Conservation (phyloP, 148 eudicot species). For the Rhododendron molle region DNA sequence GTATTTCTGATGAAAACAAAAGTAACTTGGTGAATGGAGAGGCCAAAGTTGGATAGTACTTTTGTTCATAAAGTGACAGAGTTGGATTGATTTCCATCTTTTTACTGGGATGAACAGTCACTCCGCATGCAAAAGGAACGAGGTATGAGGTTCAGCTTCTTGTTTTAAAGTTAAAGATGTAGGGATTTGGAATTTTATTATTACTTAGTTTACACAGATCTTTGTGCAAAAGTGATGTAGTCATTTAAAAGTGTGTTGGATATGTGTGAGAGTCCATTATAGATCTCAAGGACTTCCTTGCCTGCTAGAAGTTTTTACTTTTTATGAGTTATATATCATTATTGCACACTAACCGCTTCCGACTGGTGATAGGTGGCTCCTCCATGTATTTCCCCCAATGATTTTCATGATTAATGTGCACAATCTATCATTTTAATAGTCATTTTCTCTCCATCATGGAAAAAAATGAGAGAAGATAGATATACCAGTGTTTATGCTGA, state of each 20-base stretch:
- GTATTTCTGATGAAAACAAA: conserved; percentile 31
- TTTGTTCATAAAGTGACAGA: background rate
- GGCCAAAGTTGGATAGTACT: conserved; percentile 52
- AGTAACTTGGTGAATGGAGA: conserved; percentile 57
- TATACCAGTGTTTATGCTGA: background rate
- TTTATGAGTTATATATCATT: background rate
- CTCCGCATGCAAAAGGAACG: background rate
- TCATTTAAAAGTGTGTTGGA: background rate
- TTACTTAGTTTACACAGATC: background rate
- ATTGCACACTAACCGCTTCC: background rate
- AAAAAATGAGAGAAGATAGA: background rate
- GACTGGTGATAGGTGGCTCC: background rate
- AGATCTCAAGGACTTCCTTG: background rate
- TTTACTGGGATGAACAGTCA: background rate
- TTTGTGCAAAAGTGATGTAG: background rate
- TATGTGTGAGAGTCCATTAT: background rate
- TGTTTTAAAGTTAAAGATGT: background rate
- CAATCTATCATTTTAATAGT: background rate
- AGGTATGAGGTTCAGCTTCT: conserved; percentile 5
- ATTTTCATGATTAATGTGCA: background rate
- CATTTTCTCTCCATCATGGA: background rate
- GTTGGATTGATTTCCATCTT: background rate
- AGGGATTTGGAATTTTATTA: background rate
- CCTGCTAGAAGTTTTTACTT: background rate
- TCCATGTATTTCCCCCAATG: background rate